Conservation (phyloP, 257 asterid species). For the Solanum gandarillasii region DNA sequence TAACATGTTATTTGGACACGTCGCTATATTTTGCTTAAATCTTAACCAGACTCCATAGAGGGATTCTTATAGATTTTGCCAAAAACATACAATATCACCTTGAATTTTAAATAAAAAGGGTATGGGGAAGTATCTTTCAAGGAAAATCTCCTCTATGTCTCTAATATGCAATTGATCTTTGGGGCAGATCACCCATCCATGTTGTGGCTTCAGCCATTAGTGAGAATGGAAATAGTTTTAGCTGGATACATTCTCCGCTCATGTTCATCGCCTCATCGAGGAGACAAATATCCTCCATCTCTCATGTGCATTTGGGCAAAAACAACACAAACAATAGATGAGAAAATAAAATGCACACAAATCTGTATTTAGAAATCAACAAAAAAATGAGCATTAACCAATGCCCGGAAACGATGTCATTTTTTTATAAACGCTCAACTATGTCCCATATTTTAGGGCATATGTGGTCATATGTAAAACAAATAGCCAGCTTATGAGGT, state of each 20-base stretch:
- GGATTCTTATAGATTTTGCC: not conserved
- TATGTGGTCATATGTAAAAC: not conserved
- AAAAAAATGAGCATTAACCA: too few relatives aligned
- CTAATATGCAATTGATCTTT: not conserved
- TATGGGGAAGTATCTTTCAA: not conserved
- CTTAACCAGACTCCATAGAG: not conserved
- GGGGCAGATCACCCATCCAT: not conserved
- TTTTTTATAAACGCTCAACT: not conserved
- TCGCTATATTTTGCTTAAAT: not conserved
- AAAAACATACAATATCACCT: not conserved
- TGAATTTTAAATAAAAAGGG: not conserved
- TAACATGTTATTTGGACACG: not conserved
- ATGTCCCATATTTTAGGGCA: not conserved
- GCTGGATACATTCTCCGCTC: not conserved
- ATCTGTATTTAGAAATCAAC: too few relatives aligned
- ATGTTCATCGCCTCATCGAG: not conserved
- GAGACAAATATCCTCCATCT: too few relatives aligned
- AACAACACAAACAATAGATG: not conserved
- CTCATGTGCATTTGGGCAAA: too few relatives aligned
- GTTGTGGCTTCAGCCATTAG: not conserved
- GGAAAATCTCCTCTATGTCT: not conserved
- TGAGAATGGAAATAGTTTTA: not conserved
- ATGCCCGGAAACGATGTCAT: too few relatives aligned
- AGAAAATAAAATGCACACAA: too few relatives aligned
- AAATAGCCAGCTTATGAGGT: not conserved